Conservation (phyloP, 768 basidiomycete species). For the Tremella yokohamensis region DNA sequence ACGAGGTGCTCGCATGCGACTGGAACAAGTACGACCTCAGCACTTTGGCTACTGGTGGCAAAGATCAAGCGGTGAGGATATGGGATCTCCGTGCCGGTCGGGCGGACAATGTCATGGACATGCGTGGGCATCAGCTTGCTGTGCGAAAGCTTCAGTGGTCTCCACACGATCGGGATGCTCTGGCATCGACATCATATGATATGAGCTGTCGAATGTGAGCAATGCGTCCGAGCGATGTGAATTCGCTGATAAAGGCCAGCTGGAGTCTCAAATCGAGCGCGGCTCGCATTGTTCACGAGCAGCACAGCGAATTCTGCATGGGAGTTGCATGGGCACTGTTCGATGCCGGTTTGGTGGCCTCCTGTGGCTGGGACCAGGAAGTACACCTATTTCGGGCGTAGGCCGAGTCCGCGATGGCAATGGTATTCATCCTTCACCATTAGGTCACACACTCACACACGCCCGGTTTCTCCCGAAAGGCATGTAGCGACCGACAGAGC, state of each 20-base stretch:
- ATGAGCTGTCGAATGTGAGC: slow-evolving; percentile 7
- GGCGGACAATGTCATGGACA: slow-evolving; percentile 7
- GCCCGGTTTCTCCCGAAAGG: too few species aligned
- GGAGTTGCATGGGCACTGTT: slow-evolving; percentile 89
- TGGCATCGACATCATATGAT: slow-evolving; percentile 1
- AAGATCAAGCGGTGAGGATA: slow-evolving; percentile 26
- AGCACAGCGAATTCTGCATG: slow-evolving; percentile 92
- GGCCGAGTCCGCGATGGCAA: too few species aligned
- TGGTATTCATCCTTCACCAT: too few species aligned
- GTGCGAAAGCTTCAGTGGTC: slow-evolving; percentile 34
- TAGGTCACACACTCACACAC: too few species aligned
- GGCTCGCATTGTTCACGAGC: slow-evolving; percentile 57
- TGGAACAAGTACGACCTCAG: slow-evolving; percentile 45
- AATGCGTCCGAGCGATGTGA: slow-evolving; percentile 2
- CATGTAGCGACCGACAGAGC: too few species aligned
- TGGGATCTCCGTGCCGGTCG: slow-evolving; percentile 23
- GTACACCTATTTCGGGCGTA: slow-evolving; percentile 60
- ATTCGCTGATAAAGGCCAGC: too few species aligned
- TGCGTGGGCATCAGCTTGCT: slow-evolving; percentile 29
- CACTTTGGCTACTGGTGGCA: slow-evolving; percentile 24
- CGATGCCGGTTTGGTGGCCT: slow-evolving; percentile 79
- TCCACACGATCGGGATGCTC: neutral
- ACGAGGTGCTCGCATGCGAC: slow-evolving; percentile 37
- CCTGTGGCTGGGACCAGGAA: slow-evolving; percentile 87
- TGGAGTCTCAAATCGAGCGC: neutral